These are phyloP conservation scores for Pyrenula aspistea DNA, from an alignment of 495 filamentous ascomycete genomes.

Conservation along the genomic window DNA sequence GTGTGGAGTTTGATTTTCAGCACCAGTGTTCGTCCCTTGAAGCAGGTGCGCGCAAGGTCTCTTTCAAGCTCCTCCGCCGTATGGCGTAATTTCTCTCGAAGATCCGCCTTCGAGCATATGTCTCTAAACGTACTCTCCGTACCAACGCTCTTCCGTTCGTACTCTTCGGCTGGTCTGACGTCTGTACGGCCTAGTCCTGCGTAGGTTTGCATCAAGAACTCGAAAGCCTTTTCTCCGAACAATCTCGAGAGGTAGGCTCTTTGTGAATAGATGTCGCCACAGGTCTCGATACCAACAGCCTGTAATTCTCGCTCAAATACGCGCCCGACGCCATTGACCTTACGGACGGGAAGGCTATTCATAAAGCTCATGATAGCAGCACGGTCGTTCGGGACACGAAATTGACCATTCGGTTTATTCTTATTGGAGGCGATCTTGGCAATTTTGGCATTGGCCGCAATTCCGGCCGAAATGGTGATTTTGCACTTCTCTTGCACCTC, in stretches of 20 bases:
- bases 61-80: constrained; percentile 82
- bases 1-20: constrained; percentile 92
- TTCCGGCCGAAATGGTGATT: constrained; percentile 88
- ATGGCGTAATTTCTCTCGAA: constrained; percentile 64
- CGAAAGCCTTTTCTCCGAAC: constrained; percentile 84
- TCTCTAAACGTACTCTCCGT: constrained; percentile 90
- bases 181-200: constrained; percentile 82
- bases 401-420: constrained; percentile 97
- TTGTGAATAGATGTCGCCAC: constrained; percentile 75
- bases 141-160: constrained; percentile 87
- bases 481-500: constrained; percentile 67
- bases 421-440: constrained; percentile 91
- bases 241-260: constrained; percentile 60
- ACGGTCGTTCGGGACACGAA: constrained; percentile 56
- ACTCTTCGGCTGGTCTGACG: constrained; percentile 76
- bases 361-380: constrained; percentile 73
- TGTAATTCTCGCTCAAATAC: constrained; percentile 90
- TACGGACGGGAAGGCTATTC: constrained; percentile 66
- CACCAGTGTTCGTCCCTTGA: constrained; percentile 80
- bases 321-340: constrained; percentile 86
- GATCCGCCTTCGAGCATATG: constrained; percentile 50
- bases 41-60: constrained; percentile 65
- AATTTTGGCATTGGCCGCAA: constrained; percentile 82
- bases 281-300: constrained; percentile 76
- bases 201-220: constrained; percentile 74